phyloP scores from a whole-genome alignment of 495 filamentous ascomycete species.

The Rostrohypoxylon terebratum region DNA sequence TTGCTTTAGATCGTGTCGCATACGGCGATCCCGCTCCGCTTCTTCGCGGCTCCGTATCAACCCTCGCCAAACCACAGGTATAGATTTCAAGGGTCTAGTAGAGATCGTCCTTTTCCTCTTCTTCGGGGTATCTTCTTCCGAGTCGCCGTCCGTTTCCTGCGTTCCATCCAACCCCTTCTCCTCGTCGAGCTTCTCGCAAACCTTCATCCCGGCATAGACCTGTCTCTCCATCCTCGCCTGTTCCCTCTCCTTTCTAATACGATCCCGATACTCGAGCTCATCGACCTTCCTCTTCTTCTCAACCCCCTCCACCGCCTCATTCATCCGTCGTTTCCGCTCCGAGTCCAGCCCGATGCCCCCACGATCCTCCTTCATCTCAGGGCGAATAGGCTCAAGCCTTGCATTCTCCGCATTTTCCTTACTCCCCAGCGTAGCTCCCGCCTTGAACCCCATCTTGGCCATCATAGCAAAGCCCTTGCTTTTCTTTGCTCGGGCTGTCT shows the following conservation, averaged over 20 bases:
- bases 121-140: constrained; percentile 26
- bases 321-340: constrained; percentile 83
- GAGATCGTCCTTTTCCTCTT: constrained; percentile 61
- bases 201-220: constrained; percentile 81
- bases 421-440: constrained; percentile 74
- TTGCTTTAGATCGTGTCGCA: constrained; percentile 76
- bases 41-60: constrained; percentile 75
- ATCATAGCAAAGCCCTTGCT: constrained; percentile 95
- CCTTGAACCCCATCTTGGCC: constrained; percentile 93
- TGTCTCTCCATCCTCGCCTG: constrained; percentile 73
- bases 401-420: constrained; percentile 40
- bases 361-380: constrained; percentile 80
- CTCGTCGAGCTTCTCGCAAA: constrained; percentile 78
- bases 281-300: constrained; percentile 71
- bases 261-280: constrained; percentile 82
- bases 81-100: constrained; percentile 62
- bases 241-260: constrained; percentile 78
- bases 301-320: constrained; percentile 69
- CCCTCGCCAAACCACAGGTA: constrained; percentile 84
- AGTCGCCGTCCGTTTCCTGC: constrained; percentile 25
- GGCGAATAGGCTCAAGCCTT: constrained; percentile 68
- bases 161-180: constrained; percentile 39
- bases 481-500: constrained; percentile 53
- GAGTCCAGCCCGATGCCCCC: constrained; percentile 88
- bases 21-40: constrained; percentile 74